These are phyloP conservation scores for Xylaria polymorpha DNA, from an alignment of 2,329 filamentous ascomycete genomes.

Conservation along the genomic window DNA sequence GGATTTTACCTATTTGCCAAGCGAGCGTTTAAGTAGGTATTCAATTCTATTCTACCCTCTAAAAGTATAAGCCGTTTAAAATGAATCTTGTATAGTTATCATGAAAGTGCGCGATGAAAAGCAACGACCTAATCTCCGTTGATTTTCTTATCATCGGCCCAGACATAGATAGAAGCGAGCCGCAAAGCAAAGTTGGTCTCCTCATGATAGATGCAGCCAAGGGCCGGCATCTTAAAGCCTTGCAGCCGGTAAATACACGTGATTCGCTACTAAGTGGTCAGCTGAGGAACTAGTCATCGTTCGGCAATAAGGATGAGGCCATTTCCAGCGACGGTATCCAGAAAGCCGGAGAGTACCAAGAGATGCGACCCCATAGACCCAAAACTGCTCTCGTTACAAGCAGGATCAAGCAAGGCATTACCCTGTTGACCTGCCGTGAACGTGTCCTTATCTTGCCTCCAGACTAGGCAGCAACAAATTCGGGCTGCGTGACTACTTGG, in stretches of 20 bases:
- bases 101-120: neutral
- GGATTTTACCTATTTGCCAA: neutral
- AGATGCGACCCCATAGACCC: neutral
- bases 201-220: neutral
- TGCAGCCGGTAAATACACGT: constrained; percentile 5
- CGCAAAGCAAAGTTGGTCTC: neutral
- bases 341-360: neutral
- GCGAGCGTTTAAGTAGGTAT: neutral
- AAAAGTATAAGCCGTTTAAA: neutral
- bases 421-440: neutral
- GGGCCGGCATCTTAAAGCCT: neutral
- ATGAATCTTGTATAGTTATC: too few species aligned
- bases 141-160: neutral
- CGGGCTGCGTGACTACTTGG: neutral
- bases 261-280: constrained; percentile 9
- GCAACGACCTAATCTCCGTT: neutral
- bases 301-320: neutral
- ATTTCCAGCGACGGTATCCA: neutral
- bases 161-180: neutral
- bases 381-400: neutral
- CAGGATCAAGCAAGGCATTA: neutral
- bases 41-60: neutral
- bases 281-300: constrained; percentile 3
- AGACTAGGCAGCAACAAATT: neutral
- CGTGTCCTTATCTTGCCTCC: constrained; percentile 1